Base-by-base conservation (phyloP, 1,139 yeast species). In the Suhomyces maxii region DNA sequence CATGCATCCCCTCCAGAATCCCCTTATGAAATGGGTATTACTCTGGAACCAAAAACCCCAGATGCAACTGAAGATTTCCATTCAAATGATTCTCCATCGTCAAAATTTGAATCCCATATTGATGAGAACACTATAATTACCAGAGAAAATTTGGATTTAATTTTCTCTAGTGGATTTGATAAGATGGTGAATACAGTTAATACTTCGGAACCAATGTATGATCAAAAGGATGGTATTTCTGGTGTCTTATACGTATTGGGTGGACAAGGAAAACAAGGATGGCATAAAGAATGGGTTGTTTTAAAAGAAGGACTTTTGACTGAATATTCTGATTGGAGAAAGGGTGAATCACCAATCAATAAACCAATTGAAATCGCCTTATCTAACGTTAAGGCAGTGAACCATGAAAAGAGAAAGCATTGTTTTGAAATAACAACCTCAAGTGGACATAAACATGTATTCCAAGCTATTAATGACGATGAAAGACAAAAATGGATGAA, bases 211-310 rank as follows among this genome's bases (percentile, higher is more conserved):
- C 37, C 50, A 7, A 41, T 54, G 8, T 42, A 52, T 33, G 56
- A 50, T 14, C 66, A 63, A 39, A 60, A 56, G 8, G 57, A 68
- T 5, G 76, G 72, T 46, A 70, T 68, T 48, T 64, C 74, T 39
- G 91, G 91, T 0, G 73, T 86, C 23, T 62, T 86, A 12, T 84
- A 84, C 73, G 81, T 88, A 0, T 71, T 83, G 35, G 85, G 89
- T 2, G 90, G 90, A 2, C 82, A 84, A 50, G 87, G 88, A 9
- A 86, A 85, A 55, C 82, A 80, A 31, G 88, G 89, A 2, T 89
- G 96, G 97, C 96, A 89, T 64, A 89, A 89, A 58, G 91, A 86
- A 64, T 88, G 96, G 95, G 89, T 89, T 1, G 89, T 84, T 0
- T 69, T 89, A 43, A 78, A 79, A 14, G 79, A 80, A 14, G 93